Base-by-base conservation (phyloP, 1,284 basidiomycete species). In the Marasmius oreades region DNA sequence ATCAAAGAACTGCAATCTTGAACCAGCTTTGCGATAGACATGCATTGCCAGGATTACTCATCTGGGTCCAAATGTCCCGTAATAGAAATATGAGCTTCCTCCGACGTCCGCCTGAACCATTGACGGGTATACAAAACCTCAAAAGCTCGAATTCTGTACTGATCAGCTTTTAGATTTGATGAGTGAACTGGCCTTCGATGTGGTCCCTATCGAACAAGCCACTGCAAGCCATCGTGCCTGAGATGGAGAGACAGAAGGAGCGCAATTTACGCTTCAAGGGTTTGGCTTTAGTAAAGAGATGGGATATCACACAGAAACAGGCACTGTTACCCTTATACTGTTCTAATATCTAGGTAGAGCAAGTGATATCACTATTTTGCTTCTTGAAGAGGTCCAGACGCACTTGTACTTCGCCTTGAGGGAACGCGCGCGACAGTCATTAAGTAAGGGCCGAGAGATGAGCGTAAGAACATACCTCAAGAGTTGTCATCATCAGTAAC, bases 401-500 rank as follows among this genome's bases (percentile, higher is more conserved):
- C 39, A 31, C 23, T 20, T 18, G 28, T 5, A 42, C 39, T 42
- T 39, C 37, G 18, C 20, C 23, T 14, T 34, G 31, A 12, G 26
- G 26, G 23, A 12, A 23, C 23, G 34, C 28, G 14, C 6, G 36
- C 36, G 23, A 36, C 1, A 8, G 31, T 34, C 28, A 39, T 57
- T 5, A 18, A 37, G n/a, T 14, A 47, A 44, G 36, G 31, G 34
- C 22, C 6, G 39, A 45, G 20, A 24, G 24, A 37, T n/a, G 34
- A 18, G n/a, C 18, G 16, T 42, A 39, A 16, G 11, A n/a, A 5
- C n/a, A 51, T 14, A 18, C 7, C 28, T 59, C 20, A 59, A 53
- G 58, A 50, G 44, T 67, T 63, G 28, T 78, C 77, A 16, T 86
- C 79, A 44, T 81, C 76, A 48, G 69, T 70, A 16, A 70, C 65